Evolutionary conservation across 1,284 basidiomycete genomes (phyloP).

Genomic region (Agaricales sp.): DNA sequence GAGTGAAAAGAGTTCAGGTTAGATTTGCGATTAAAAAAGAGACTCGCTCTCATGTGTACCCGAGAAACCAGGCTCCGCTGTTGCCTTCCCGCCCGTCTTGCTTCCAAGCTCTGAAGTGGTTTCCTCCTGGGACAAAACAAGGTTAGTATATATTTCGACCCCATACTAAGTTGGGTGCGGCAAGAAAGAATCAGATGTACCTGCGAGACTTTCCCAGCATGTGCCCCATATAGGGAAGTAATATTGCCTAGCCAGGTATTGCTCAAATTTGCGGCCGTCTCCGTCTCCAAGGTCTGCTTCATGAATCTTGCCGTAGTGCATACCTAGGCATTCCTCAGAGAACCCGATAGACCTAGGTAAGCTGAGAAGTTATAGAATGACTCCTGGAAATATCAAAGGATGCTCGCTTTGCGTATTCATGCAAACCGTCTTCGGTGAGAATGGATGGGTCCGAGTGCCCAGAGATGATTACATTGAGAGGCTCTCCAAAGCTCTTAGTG

Average conservation of each 20-base stretch:
- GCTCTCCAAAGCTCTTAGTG: conserved; percentile 55
- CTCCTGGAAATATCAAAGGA: conserved; percentile 4
- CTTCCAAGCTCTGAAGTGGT: conserved; percentile 61
- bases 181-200: conserved; percentile 25
- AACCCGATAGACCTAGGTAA: conserved; percentile 62
- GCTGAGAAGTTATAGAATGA: conserved; percentile 3
- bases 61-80: conserved; percentile 65
- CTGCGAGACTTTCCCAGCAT: conserved; percentile 63
- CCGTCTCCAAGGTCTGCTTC: conserved; percentile 67
- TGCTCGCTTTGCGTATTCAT: conserved; percentile 46
- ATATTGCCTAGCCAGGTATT: conserved; percentile 55
- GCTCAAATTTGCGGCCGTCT: conserved; percentile 49
- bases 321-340: conserved; percentile 62
- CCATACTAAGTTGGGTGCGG: no score
- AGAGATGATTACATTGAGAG: conserved; percentile 53
- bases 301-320: conserved; percentile 60
- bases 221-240: conserved; percentile 55
- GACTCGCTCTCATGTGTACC: conserved; percentile 28
- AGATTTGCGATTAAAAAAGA: conserved; percentile 1
- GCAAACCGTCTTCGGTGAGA: conserved; percentile 54
- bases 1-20: conserved; percentile 1
- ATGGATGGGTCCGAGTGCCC: conserved; percentile 57
- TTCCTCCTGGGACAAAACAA: conserved; percentile 34
- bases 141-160: conserved; percentile 1
- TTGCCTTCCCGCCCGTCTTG: conserved; percentile 58